phyloP scores from a whole-genome alignment of 2,329 filamentous ascomycete species.

The Albifimbria verrucaria region DNA sequence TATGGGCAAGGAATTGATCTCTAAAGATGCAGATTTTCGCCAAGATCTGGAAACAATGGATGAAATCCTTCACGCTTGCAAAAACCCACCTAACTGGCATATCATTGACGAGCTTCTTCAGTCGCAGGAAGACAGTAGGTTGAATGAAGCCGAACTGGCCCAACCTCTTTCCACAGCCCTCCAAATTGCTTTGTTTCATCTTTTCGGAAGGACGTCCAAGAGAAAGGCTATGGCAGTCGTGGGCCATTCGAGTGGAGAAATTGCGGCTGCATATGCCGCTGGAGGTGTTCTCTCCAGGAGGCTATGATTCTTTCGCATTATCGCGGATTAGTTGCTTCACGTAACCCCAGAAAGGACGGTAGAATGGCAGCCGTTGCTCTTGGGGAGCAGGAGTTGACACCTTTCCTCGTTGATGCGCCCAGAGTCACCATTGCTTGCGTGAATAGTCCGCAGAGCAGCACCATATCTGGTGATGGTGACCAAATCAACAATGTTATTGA shows the following conservation, averaged over 20 bases:
- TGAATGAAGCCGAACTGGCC: too few species aligned
- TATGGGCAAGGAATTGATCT: slow-evolving; percentile 26
- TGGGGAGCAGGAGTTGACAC: slow-evolving; percentile 1
- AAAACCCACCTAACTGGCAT: neutral
- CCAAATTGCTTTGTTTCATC: slow-evolving; percentile 34
- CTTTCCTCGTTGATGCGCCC: slow-evolving; percentile 5
- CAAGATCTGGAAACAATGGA: slow-evolving; percentile 18
- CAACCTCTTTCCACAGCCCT: slow-evolving; percentile 38
- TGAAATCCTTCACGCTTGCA: neutral
- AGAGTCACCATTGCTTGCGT: slow-evolving; percentile 26
- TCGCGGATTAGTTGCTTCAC: slow-evolving; percentile 19
- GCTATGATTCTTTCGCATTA: slow-evolving; percentile 26
- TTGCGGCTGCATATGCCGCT: slow-evolving; percentile 29
- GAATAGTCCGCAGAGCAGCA: slow-evolving; percentile 28
- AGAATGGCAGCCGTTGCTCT: slow-evolving; percentile 27
- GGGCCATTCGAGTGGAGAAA: slow-evolving; percentile 35
- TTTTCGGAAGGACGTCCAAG: too few species aligned
- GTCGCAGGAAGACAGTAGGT: neutral
- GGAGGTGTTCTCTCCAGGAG: slow-evolving; percentile 13
- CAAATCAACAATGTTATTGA: slow-evolving; percentile 19
- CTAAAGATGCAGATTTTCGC: slow-evolving; percentile 23
- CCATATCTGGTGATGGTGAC: slow-evolving; percentile 31
- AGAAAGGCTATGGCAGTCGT: slow-evolving; percentile 24
- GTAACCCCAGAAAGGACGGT: slow-evolving; percentile 10
- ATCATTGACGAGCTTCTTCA: neutral